phyloP scores from a whole-genome alignment of 352 stramenopile species.

The Elongisporangium anandrum region DNA sequence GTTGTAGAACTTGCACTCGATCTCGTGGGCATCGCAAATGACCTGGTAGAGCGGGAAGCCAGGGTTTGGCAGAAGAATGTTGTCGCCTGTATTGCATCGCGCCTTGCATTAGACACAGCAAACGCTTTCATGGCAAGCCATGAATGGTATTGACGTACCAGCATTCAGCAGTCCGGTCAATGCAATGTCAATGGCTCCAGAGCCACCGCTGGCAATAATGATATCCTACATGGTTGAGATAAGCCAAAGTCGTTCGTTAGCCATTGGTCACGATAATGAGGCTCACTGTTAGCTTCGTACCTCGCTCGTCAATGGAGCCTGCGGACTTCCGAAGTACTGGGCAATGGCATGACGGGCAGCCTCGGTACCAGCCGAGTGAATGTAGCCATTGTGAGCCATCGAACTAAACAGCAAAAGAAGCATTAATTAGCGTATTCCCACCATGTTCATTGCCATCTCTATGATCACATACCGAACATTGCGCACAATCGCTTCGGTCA shows the following conservation, averaged over 20 bases:
- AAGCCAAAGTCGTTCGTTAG: no score
- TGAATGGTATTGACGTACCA: slow-evolving; percentile 11
- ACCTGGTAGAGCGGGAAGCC: slow-evolving; percentile 96
- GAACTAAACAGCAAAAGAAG: slow-evolving; percentile 23
- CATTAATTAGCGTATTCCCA: background rate
- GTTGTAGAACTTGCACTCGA: slow-evolving; percentile 91
- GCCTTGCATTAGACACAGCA: background rate
- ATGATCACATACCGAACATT: slow-evolving; percentile 44
- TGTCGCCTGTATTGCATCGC: slow-evolving; percentile 39
- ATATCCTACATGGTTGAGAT: no score
- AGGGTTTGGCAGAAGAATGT: slow-evolving; percentile 91
- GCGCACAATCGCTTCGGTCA: slow-evolving; percentile 71
- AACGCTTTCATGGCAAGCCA: background rate
- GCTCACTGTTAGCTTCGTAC: slow-evolving; percentile 5
- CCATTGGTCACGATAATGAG: background rate
- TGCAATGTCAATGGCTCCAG: slow-evolving; percentile 91
- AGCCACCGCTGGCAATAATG: slow-evolving; percentile 92
- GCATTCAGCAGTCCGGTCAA: slow-evolving; percentile 88
- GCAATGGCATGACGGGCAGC: slow-evolving; percentile 88
- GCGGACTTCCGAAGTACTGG: slow-evolving; percentile 56
- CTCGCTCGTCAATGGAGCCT: slow-evolving; percentile 71
- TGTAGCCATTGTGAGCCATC: slow-evolving; percentile 90
- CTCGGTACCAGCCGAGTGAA: slow-evolving; percentile 88
- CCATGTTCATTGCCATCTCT: background rate
- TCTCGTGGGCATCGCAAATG: slow-evolving; percentile 90